Evolutionary conservation across 2,329 filamentous ascomycete genomes (phyloP).

Genomic region (Sordariomycetes sp.): DNA sequence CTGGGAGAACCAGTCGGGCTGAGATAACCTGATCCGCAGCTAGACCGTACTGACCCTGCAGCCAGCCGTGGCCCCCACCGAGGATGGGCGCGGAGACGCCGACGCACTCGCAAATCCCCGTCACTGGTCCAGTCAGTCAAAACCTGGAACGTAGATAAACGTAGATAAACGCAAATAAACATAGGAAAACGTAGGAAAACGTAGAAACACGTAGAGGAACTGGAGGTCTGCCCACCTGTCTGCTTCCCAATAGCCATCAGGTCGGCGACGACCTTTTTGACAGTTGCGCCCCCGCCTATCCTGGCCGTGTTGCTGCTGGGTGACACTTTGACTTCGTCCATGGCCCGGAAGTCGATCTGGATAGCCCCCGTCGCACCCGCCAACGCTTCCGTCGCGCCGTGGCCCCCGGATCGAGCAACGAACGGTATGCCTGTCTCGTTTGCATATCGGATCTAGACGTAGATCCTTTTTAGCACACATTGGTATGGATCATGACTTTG

Average conservation of each 20-base stretch:
- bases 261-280: slow-evolving; percentile 31
- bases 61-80: slow-evolving; percentile 46
- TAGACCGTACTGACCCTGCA: slow-evolving; percentile 42
- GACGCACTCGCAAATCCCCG: slow-evolving; percentile 42
- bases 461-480: no score
- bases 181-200: no score
- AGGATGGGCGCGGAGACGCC: slow-evolving; percentile 37
- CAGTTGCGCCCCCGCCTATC: slow-evolving; percentile 34
- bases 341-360: no score
- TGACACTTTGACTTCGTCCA: slow-evolving; percentile 21
- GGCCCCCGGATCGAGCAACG: no score
- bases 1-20: slow-evolving; percentile 37
- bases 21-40: slow-evolving; percentile 41
- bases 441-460: no score
- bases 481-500: no score
- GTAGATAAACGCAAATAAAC: no score
- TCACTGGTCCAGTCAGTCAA: slow-evolving; percentile 18
- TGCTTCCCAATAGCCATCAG: slow-evolving; percentile 41
- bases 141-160: no score
- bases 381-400: no score
- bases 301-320: slow-evolving; percentile 31
- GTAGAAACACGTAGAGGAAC: no score
- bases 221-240: slow-evolving; percentile 21
- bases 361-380: no score
- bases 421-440: no score